phyloP scores from a whole-genome alignment of 345 rosid species.

The Gossypium ekmanianum region DNA sequence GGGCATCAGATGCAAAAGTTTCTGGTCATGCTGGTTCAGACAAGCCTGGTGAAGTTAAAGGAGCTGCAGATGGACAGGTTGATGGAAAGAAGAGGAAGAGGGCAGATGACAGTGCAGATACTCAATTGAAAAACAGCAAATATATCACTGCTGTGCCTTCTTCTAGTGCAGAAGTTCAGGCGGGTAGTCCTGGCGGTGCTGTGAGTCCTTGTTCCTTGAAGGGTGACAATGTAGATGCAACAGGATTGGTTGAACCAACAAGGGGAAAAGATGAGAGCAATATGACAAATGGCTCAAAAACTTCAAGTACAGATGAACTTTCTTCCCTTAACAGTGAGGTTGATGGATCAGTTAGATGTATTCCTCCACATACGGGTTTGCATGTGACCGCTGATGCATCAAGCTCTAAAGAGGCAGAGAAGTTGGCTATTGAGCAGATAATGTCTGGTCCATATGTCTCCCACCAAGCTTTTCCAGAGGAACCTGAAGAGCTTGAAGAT shows the following conservation, averaged over 20 bases:
- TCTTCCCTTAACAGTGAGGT: conserved; percentile 25
- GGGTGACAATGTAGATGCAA: conserved; percentile 25
- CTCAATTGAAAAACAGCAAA: conserved; percentile 32
- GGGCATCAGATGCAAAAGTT: conserved; percentile 45
- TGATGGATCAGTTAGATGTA: conserved; percentile 22
- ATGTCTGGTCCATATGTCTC: conserved; percentile 47
- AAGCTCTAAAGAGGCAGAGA: conserved; percentile 55
- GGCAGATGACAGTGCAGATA: conserved; percentile 41
- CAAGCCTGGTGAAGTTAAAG: conserved; percentile 49
- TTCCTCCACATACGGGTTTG: conserved; percentile 18
- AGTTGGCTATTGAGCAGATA: conserved; percentile 57
- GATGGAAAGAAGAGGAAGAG: conserved; percentile 63
- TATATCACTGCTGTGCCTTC: conserved; percentile 30
- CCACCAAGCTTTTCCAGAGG: conserved; percentile 50
- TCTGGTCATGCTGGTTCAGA: conserved; percentile 37
- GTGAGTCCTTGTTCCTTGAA: conserved; percentile 36
- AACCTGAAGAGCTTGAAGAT: conserved; percentile 78
- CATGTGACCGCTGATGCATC: conserved; percentile 30
- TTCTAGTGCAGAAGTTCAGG: conserved; percentile 36
- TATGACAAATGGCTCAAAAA: conserved; percentile 13
- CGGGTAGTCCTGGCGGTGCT: conserved; percentile 41
- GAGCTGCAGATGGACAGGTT: conserved; percentile 50
- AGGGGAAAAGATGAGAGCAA: conserved; percentile 31
- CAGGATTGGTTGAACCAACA: conserved; percentile 20
- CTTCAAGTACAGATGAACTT: conserved; percentile 18